Conservation (phyloP, 2,329 filamentous ascomycete genomes). For the Penicillium sp. region DNA sequence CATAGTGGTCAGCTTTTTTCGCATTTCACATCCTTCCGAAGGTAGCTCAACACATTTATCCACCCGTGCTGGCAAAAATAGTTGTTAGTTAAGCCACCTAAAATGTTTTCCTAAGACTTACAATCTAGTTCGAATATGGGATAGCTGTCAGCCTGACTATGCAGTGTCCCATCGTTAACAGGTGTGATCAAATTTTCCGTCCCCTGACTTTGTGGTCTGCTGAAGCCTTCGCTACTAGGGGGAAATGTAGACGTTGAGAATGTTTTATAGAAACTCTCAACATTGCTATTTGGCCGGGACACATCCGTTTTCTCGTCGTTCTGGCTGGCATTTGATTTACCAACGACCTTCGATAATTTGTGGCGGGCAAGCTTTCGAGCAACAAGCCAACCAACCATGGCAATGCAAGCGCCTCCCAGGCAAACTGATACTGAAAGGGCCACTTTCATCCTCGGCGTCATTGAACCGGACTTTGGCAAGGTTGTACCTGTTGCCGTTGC, state of each 20-base stretch:
- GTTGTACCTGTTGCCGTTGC: not conserved
- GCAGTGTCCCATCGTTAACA: not conserved
- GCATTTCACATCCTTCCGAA: constrained; percentile 2
- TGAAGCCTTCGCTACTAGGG: not conserved
- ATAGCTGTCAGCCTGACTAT: not conserved
- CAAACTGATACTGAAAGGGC: not conserved
- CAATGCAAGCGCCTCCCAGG: not conserved
- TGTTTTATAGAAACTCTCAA: not conserved
- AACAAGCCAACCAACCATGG: not conserved
- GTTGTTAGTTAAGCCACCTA: not conserved
- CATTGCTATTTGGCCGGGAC: not conserved
- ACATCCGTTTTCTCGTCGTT: not conserved
- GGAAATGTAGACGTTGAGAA: not conserved
- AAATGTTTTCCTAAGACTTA: not conserved
- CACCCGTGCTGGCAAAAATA: not conserved
- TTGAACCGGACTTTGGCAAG: not conserved
- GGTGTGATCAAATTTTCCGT: not conserved
- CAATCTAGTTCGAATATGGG: constrained; percentile 12
- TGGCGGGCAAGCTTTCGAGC: not conserved
- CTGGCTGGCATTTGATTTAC: not conserved
- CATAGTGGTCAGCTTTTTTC: not conserved
- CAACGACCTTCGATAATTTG: not conserved
- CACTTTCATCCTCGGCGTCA: not conserved
- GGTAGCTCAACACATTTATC: constrained; percentile 10
- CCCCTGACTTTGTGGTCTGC: not conserved